These are phyloP conservation scores for Crucihimalaya himalaica DNA, from an alignment of 345 rosid genomes.

Conservation along the genomic window DNA sequence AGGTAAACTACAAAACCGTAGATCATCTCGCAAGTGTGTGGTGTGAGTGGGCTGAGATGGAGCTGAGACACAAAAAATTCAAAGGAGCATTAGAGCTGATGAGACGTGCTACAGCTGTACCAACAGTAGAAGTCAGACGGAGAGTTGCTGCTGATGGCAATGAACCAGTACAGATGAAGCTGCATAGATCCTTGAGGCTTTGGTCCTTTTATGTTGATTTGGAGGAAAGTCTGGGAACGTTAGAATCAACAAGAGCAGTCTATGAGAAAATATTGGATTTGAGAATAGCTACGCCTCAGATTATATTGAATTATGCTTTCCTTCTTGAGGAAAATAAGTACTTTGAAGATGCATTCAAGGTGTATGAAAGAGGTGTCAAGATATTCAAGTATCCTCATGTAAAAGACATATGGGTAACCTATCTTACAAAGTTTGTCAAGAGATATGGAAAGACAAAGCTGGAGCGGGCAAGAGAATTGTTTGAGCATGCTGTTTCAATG, in stretches of 20 bases:
- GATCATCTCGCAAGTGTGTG: slow-evolving; percentile 93
- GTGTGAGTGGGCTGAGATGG: slow-evolving; percentile 99
- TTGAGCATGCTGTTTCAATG: slow-evolving; percentile 88
- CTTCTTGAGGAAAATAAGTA: slow-evolving; percentile 91
- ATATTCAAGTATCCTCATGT: slow-evolving; percentile 98
- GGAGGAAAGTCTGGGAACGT: slow-evolving; percentile 90
- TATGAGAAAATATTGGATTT: slow-evolving; percentile 92
- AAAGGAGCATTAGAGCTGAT: slow-evolving; percentile 83
- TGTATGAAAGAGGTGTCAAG: slow-evolving; percentile 95
- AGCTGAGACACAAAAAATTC: slow-evolving; percentile 80
- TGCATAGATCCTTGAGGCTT: slow-evolving; percentile 84
- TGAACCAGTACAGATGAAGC: slow-evolving; percentile 92
- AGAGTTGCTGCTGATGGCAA: slow-evolving; percentile 94
- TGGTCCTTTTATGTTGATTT: slow-evolving; percentile 94
- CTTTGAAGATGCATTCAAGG: slow-evolving; percentile 99
- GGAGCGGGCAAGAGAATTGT: slow-evolving; percentile 93
- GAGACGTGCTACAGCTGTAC: slow-evolving; percentile 97
- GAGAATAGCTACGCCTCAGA: slow-evolving; percentile 97
- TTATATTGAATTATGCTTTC: slow-evolving; percentile 80
- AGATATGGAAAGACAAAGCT: slow-evolving; percentile 88
- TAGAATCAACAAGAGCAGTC: slow-evolving; percentile 88
- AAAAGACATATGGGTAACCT: slow-evolving; percentile 92
- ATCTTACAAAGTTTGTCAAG: slow-evolving; percentile 85
- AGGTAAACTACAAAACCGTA: slow-evolving; percentile 83
- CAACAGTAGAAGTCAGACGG: slow-evolving; percentile 91